Conservation (phyloP, 2,329 filamentous ascomycete genomes). For the Arthrobotrys megalospora region DNA sequence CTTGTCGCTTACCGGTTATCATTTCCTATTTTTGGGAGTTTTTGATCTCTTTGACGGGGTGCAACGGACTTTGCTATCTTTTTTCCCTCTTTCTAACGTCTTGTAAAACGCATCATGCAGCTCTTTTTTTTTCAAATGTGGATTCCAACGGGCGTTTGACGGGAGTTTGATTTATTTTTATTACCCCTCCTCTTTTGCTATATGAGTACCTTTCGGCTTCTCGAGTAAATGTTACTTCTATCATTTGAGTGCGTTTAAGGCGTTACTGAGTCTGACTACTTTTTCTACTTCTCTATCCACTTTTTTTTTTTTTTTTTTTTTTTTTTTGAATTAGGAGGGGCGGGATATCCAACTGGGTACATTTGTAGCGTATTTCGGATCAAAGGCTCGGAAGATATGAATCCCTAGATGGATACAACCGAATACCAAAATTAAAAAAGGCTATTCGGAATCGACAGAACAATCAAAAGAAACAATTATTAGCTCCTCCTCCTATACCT, state of each 20-base stretch:
- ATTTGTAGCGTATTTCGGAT: conserved; percentile 40
- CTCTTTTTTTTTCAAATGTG: conserved; percentile 20
- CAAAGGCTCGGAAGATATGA: conserved; percentile 26
- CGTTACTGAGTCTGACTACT: conserved; percentile 42
- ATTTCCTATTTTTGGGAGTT: conserved; percentile 42
- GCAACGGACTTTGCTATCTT: conserved; percentile 41
- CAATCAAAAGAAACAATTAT: conserved; percentile 30
- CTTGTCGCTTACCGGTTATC: conserved; percentile 40
- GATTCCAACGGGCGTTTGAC: conserved; percentile 41
- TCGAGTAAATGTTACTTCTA: conserved; percentile 33
- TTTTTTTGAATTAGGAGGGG: conserved; percentile 11
- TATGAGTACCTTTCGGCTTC: conserved; percentile 14
- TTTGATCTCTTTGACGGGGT: conserved; percentile 47
- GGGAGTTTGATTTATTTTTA: conserved; percentile 48
- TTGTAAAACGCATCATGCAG: conserved; percentile 60
- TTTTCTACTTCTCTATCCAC: neutral
- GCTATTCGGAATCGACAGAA: conserved; percentile 24
- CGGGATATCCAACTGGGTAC: conserved; percentile 23
- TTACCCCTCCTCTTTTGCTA: conserved; percentile 37
- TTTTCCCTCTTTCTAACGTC: conserved; percentile 32
- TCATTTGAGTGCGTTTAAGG: conserved; percentile 60
- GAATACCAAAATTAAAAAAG: conserved; percentile 20
- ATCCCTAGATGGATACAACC: conserved; percentile 27
- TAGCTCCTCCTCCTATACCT: conserved; percentile 11
- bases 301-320: conserved; percentile 32